Percentiles rank a stretch among this genome's conserved stretches.
Evolutionary conservation across 1,284 basidiomycete genomes (phyloP).

Genomic region (Cutaneotrichosporon mucoides): DNA sequence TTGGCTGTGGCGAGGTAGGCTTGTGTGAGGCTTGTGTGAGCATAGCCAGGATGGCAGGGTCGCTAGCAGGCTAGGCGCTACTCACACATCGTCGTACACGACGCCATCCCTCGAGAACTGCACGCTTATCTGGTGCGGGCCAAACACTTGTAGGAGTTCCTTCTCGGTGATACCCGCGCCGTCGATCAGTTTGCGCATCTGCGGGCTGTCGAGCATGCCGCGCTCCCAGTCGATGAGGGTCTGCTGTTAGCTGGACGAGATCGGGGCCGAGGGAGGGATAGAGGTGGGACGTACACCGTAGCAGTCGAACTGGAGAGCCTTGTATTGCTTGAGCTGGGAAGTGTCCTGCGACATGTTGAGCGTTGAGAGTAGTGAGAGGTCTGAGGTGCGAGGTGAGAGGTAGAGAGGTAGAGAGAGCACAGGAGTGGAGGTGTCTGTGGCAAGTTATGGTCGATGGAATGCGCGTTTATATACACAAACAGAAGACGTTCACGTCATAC

Average conservation of each 20-base stretch:
- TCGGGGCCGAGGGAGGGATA: no score
- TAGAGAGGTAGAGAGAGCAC: no score
- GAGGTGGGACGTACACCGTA: no score
- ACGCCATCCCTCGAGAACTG: conserved; percentile 28
- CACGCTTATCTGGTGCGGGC: conserved; percentile 22
- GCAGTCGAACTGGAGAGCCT: conserved; percentile 29
- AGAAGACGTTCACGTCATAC: no score
- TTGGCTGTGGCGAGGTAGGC: conserved; percentile 13
- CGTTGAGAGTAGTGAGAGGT: neutral
- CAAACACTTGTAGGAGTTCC: conserved; percentile 21
- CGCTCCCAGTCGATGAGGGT: conserved; percentile 30
- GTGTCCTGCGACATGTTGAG: neutral
- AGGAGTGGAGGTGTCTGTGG: neutral
- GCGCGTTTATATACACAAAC: no score
- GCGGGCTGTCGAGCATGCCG: conserved; percentile 25
- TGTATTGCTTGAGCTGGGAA: neutral
- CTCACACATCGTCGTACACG: conserved; percentile 34
- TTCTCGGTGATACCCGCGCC: conserved; percentile 18
- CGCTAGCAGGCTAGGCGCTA: no score
- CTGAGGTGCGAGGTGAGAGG: neutral
- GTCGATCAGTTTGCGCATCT: conserved; percentile 5
- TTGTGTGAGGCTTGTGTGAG: conserved; percentile 13
- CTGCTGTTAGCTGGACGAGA: no score
- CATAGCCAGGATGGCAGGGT: no score
- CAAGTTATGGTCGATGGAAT: no score